Base-by-base conservation (phyloP, 257 asterid genomes). In the Capsicum rhomboideum region DNA sequence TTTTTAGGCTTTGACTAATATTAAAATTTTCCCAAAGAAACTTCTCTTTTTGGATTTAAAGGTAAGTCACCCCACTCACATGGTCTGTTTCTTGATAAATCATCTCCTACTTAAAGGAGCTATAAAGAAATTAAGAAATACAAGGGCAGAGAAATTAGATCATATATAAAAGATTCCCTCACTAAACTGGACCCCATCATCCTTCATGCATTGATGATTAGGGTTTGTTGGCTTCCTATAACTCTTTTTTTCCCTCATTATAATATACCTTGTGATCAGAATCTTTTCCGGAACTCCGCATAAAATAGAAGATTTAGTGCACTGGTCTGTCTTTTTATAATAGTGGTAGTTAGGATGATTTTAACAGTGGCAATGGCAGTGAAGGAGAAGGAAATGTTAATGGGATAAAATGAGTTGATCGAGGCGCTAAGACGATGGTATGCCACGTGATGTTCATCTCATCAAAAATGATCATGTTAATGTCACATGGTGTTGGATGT, bases 11-110 rank as follows among this genome's bases (percentile, higher is more conserved):
- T 75, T 50, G 81, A 75, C 81, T 49, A 10, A 84, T 93, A 91
- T 90, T 90, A 89, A 93, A 89, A 87, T 90, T 90, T 85, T 83
- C 89, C 84, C 78, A 86, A 63, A 86, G 89, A 85, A 90, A 91
- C 93, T 94, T 87, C 96, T 94, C 97, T 92, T 93, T 94, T 93
- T 91, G 95, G 95, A 92, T 92, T 90, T 92, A 89, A 93, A 93
- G 93, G 88, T 88, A 79, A 86, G 78, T 86, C 87, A 86, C 98
- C 96, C 97, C 93, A 93, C 95, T 79, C 97, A 94, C 97, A 90
- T 92, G 98, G 78, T 84, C 68, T 92, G 97, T 92, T 91, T 93
- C 92, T 85, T 85, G 90, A 82, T 89, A 88, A 84, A 80, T 89
- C 86, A 74, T 75, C 10, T 75, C 81, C 61, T 75, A 20, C 56